Conservation (phyloP, 352 stramenopile species). For the Phytopythium chamaehyphon region DNA sequence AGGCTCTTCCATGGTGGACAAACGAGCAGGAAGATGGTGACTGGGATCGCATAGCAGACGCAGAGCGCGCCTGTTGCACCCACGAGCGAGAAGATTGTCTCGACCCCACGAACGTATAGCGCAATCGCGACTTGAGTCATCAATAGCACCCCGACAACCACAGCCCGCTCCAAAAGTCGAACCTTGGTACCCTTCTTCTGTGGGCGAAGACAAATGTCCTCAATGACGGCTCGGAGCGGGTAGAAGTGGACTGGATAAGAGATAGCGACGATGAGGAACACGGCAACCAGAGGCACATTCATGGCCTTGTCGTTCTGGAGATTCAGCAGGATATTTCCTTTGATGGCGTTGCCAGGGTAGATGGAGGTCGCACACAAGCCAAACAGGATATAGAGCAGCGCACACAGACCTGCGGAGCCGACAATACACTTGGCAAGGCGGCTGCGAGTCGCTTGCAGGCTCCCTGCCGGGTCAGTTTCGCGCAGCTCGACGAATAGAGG, state of each 20-base stretch:
- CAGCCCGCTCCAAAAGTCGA: conserved; percentile 8
- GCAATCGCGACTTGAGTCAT: conserved; percentile 24
- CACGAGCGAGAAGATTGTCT: conserved; percentile 49
- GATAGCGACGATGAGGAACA: conserved; percentile 38
- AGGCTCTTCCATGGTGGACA: conserved; percentile 36
- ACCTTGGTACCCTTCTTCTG: background rate
- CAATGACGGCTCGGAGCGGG: conserved; percentile 28
- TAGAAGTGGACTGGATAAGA: conserved; percentile 55
- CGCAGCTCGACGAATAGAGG: conserved; percentile 67
- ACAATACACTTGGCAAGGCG: conserved; percentile 49
- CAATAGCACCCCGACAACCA: conserved; percentile 17
- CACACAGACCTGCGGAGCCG: conserved; percentile 31
- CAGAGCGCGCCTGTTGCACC: conserved; percentile 41
- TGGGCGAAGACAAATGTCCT: conserved; percentile 21
- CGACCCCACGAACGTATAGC: conserved; percentile 37
- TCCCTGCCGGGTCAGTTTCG: conserved; percentile 12
- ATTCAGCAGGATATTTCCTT: conserved; percentile 54
- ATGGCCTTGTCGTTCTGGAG: conserved; percentile 35
- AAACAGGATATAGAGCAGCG: conserved; percentile 46
- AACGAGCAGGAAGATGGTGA: conserved; percentile 36
- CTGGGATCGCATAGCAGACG: conserved; percentile 49
- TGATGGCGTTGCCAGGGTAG: conserved; percentile 30
- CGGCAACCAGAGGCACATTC: conserved; percentile 35
- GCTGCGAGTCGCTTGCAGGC: conserved; percentile 13
- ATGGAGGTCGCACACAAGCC: conserved; percentile 37